phyloP scores from a whole-genome alignment of 495 filamentous ascomycete species.

The Friedmanniomyces endolithicus region DNA sequence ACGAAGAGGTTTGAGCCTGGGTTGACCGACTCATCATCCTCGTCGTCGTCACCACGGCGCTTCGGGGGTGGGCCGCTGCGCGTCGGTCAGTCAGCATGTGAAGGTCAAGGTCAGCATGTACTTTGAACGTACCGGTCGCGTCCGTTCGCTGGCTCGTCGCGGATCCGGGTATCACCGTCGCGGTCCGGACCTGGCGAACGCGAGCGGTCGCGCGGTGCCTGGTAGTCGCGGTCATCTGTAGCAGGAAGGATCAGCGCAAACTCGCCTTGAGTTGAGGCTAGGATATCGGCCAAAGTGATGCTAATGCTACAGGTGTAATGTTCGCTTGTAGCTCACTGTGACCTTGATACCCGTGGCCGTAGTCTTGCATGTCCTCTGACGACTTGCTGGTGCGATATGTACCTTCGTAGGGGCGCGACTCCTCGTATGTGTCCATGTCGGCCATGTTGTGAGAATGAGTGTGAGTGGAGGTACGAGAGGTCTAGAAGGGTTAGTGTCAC shows the following conservation, averaged over 20 bases:
- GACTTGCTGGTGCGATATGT: not conserved
- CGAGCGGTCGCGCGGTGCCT: slow-evolving; percentile 57
- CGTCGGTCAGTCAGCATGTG: slow-evolving; percentile 1
- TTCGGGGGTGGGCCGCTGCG: slow-evolving; percentile 32
- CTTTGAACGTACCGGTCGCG: slow-evolving; percentile 53
- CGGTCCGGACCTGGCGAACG: slow-evolving; percentile 69
- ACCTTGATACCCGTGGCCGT: not conserved
- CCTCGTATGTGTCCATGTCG: slow-evolving; percentile 31
- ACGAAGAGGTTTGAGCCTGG: slow-evolving; percentile 97
- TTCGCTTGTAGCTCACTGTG: slow-evolving; percentile 5
- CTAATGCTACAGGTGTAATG: not conserved
- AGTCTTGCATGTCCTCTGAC: not conserved
- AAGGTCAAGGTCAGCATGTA: not conserved
- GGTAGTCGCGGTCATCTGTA: slow-evolving; percentile 26
- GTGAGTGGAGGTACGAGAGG: not conserved
- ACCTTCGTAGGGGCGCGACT: slow-evolving; percentile 32
- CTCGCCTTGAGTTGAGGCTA: not conserved
- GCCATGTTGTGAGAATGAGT: slow-evolving; percentile 20
- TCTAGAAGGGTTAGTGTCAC: not conserved
- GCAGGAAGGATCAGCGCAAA: slow-evolving; percentile 4
- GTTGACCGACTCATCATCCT: slow-evolving; percentile 73
- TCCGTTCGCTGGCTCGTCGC: slow-evolving; percentile 46
- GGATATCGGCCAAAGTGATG: slow-evolving; percentile 2
- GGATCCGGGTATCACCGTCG: slow-evolving; percentile 35
- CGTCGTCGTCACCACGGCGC: slow-evolving; percentile 34